These are phyloP conservation scores for Pichia membranifaciens DNA, from an alignment of 805 yeast genomes.

Conservation along the genomic window DNA sequence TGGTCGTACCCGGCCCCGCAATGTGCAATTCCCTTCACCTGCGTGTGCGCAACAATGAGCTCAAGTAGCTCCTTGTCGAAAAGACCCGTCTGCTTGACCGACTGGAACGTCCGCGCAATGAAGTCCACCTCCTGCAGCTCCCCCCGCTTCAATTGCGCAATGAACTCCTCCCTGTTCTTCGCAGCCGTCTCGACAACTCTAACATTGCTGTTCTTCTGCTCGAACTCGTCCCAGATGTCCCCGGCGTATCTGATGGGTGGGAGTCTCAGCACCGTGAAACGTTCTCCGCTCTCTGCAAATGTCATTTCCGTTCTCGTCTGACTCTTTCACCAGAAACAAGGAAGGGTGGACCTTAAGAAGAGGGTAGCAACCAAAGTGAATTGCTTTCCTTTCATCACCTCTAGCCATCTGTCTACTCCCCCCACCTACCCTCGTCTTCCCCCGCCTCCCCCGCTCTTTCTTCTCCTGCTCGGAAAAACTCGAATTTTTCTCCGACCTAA, in stretches of 20 bases:
- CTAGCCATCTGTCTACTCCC: no score
- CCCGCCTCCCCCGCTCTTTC: no score
- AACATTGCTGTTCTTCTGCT: constrained; percentile 25
- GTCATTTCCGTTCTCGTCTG: constrained; percentile 11
- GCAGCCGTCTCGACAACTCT: constrained; percentile 42
- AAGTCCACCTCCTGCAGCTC: constrained; percentile 33
- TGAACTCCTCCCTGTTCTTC: constrained; percentile 36
- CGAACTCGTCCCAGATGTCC: constrained; percentile 50
- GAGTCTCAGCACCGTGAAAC: constrained; percentile 61
- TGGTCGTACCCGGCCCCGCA: constrained; percentile 58
- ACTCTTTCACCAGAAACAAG: no score
- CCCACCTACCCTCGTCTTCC: no score
- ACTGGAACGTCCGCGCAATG: constrained; percentile 38
- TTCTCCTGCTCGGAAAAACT: no score
- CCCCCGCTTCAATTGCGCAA: constrained; percentile 33
- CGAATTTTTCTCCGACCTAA: no score
- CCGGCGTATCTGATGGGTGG: constrained; percentile 57
- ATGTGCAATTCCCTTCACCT: constrained; percentile 40
- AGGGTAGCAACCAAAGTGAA: no score
- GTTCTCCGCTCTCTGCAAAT: constrained; percentile 20
- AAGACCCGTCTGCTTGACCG: constrained; percentile 34
- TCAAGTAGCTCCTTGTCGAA: constrained; percentile 39
- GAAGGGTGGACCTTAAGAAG: no score
- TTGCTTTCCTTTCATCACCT: no score
- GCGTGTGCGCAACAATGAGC: constrained; percentile 27